Evolutionary conservation across 2,329 filamentous ascomycete genomes (phyloP), one percentile per base, ranked within the genome.

Genomic region (Seiridium cupressi): DNA sequence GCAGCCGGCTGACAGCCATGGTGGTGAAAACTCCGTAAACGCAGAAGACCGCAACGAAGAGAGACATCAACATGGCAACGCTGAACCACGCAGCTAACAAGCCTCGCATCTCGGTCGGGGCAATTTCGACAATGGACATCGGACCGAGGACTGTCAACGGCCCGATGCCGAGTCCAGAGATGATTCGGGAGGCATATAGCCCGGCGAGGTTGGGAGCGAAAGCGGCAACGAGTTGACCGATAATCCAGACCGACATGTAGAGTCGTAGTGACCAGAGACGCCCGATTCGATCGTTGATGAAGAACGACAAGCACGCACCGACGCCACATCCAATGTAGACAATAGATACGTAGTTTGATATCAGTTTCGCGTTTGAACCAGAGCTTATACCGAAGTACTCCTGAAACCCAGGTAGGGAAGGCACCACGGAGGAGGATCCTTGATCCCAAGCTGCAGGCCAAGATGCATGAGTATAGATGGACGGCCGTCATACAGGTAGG

Each of bases 51-150:
- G 51, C 31, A 18, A 54, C 51, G 34, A 54, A 54, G n/a, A 54
- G 34, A 13, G 51, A 36, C 51, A 54, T 54, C 26, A 54, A 26
- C 51, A 54, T 54, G 51, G 34, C 51, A 11, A 54, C 51, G 13
- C 26, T 36, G 11, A 54, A 54, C 51, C 51, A 54, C 11, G 51
- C 31, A n/a, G 51, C 79, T n/a, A 82, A 79, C 18, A 81, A 68
- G 65, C 82, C 82, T 68, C 84, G 77, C 48, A 77, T 81, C 11
- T 76, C 77, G 0, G 83, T 79, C 63, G 83, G 81, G 0, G 83
- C 80, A 65, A 79, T 81, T 68, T 87, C 84, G 1, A 83, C 81
- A 49, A 85, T 81, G 68, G 86, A 87, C 44, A 86, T 78, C 2
- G 84, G 84, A 2, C 86, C 81, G 34, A 79, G 77, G 70, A 83